Percentiles rank a stretch among this genome's conserved stretches.
Evolutionary conservation across 2,329 filamentous ascomycete genomes (phyloP).

Genomic region (Ampelomyces quisqualis): DNA sequence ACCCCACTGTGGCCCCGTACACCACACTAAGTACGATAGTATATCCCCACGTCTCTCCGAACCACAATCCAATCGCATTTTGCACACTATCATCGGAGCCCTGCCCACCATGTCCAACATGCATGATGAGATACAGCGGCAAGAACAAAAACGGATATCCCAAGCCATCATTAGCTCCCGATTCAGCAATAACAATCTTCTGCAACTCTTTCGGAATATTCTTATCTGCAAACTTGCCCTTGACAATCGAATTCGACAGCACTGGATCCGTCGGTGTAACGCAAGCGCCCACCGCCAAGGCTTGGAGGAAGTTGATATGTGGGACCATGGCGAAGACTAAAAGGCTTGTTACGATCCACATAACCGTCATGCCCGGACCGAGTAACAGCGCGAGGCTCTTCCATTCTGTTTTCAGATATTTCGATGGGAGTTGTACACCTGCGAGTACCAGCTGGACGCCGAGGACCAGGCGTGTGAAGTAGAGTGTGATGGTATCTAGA

Average conservation of each 20-base stretch:
- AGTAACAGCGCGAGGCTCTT: constrained; percentile 71
- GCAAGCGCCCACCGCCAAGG: constrained; percentile 77
- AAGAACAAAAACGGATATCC: constrained; percentile 89
- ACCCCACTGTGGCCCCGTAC: constrained; percentile 77
- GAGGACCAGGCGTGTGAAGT: constrained; percentile 82
- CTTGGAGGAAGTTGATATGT: constrained; percentile 70
- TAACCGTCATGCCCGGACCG: constrained; percentile 78
- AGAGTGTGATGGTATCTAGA: constrained; percentile 72
- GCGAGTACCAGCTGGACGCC: constrained; percentile 89
- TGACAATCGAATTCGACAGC: constrained; percentile 84
- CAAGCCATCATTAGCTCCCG: constrained; percentile 83
- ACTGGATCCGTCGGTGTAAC: constrained; percentile 92
- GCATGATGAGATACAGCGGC: constrained; percentile 80
- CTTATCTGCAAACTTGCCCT: constrained; percentile 88
- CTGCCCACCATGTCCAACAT: constrained; percentile 60
- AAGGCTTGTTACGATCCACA: constrained; percentile 83
- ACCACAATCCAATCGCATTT: constrained; percentile 76
- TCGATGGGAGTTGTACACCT: constrained; percentile 81
- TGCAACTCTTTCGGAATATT: constrained; percentile 82
- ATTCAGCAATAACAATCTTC: constrained; percentile 67
- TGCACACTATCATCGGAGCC: constrained; percentile 54
- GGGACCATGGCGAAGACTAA: constrained; percentile 77
- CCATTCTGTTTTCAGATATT: constrained; percentile 79
- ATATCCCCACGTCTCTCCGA: constrained; percentile 82
- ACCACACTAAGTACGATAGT: constrained; percentile 74